Conservation (phyloP, 768 basidiomycete species). For the Trametes cubensis region DNA sequence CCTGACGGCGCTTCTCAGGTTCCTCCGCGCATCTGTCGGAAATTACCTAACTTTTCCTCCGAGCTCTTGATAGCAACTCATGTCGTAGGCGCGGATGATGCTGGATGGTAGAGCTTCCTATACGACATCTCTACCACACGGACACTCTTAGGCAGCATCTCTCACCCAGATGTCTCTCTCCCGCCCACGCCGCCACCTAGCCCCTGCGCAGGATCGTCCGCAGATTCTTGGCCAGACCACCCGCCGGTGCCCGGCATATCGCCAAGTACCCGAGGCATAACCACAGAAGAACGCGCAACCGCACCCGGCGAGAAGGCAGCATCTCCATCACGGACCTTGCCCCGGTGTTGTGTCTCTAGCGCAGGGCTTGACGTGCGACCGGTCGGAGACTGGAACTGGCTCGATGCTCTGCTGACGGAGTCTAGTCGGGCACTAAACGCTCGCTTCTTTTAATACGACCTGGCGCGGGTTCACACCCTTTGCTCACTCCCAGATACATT, state of each 20-base stretch:
- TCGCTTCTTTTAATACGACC: too few species aligned
- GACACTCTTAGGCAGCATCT: too few species aligned
- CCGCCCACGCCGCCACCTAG: too few species aligned
- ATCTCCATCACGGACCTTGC: neutral
- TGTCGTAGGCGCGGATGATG: neutral
- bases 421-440: too few species aligned
- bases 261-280: conserved; percentile 12
- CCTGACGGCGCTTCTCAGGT: conserved; percentile 2
- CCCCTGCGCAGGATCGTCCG: neutral
- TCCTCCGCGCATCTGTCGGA: conserved; percentile 19
- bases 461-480: too few species aligned
- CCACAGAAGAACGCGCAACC: neutral
- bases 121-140: neutral
- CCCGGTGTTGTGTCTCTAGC: too few species aligned
- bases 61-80: neutral
- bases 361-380: too few species aligned
- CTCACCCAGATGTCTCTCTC: too few species aligned
- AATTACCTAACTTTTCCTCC: conserved; percentile 19
- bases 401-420: too few species aligned
- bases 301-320: neutral
- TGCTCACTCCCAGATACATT: too few species aligned
- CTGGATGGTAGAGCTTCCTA: neutral
- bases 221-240: neutral
- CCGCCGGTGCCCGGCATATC: neutral
- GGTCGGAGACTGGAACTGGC: too few species aligned